Conservation (phyloP, 768 basidiomycete species). For the Russula virescens region DNA sequence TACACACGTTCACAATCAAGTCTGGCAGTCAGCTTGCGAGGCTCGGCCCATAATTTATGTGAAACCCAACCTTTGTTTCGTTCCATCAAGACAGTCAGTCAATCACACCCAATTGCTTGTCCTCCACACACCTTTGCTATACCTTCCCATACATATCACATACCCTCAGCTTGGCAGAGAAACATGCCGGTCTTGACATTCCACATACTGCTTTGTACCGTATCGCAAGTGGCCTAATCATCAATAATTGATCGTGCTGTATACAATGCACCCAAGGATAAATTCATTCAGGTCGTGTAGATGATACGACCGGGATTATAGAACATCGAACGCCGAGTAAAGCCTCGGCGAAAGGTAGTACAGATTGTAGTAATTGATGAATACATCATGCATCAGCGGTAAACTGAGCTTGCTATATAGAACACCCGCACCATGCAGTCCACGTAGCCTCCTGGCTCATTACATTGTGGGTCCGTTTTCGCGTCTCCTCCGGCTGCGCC, state of each 20-base stretch:
- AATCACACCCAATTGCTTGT: slow-evolving; percentile 1
- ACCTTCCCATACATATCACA: background rate
- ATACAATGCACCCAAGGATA: background rate
- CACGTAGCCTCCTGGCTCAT: background rate
- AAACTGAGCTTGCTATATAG: background rate
- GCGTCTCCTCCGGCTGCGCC: slow-evolving; percentile 52
- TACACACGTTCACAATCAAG: slow-evolving; percentile 12
- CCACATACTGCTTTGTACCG: slow-evolving; percentile 8
- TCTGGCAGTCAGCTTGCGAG: slow-evolving; percentile 11
- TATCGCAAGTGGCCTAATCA: slow-evolving; percentile 2
- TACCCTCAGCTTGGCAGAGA: background rate
- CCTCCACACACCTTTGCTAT: background rate
- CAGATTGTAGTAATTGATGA: slow-evolving; percentile 12
- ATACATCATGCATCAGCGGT: slow-evolving; percentile 19
- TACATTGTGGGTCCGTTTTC: slow-evolving; percentile 28
- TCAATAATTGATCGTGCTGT: background rate
- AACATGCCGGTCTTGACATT: background rate
- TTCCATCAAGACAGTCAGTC: background rate
- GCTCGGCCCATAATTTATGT: background rate
- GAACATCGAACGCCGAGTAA: slow-evolving; percentile 1
- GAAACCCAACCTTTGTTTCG: background rate
- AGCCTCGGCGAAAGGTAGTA: slow-evolving; percentile 10
- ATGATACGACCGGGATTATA: background rate
- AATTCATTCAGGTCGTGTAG: background rate
- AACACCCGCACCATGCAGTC: slow-evolving; percentile 10